Percentiles rank a stretch among this genome's conserved stretches.
Conservation (phyloP, 495 filamentous ascomycete species). For the Elasticomyces elasticus region DNA sequence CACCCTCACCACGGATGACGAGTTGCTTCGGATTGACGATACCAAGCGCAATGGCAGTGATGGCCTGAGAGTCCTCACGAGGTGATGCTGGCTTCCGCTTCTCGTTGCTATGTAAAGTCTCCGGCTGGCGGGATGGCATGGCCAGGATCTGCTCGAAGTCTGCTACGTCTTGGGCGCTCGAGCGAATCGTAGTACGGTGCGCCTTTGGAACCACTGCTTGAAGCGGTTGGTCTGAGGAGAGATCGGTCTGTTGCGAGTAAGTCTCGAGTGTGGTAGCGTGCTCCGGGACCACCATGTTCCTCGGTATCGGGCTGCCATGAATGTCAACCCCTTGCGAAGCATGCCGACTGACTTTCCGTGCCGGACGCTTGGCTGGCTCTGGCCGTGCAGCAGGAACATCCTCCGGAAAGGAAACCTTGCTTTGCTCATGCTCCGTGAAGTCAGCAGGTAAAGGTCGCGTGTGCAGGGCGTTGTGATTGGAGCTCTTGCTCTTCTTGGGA, state of each 20-base stretch:
- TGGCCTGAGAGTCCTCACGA: slow-evolving; percentile 6
- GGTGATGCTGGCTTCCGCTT: slow-evolving; percentile 14
- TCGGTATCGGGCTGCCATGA: slow-evolving; percentile 17
- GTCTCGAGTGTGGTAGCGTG: slow-evolving; percentile 11
- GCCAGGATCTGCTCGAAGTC: background rate
- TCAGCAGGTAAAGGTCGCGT: background rate
- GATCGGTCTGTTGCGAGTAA: slow-evolving; percentile 15
- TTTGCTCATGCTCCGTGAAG: background rate
- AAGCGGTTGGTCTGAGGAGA: slow-evolving; percentile 3
- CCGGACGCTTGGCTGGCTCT: background rate
- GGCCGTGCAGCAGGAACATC: background rate
- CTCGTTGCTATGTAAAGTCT: slow-evolving; percentile 10
- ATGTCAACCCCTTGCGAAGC: slow-evolving; percentile 19
- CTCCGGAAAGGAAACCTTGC: background rate
- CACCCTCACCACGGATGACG: slow-evolving; percentile 2
- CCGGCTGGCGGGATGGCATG: slow-evolving; percentile 1
- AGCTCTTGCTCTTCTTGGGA: background rate
- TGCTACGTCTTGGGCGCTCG: background rate
- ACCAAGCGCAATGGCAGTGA: slow-evolving; percentile 3
- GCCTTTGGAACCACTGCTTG: background rate
- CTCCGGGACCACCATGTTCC: slow-evolving; percentile 10
- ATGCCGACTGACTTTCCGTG: slow-evolving; percentile 8
- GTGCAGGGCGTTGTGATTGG: background rate
- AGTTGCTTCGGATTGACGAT: background rate
- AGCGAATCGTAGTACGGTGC: background rate